Evolutionary conservation across 345 rosid genomes (phyloP).

Genomic region (Lepidium sativum): DNA sequence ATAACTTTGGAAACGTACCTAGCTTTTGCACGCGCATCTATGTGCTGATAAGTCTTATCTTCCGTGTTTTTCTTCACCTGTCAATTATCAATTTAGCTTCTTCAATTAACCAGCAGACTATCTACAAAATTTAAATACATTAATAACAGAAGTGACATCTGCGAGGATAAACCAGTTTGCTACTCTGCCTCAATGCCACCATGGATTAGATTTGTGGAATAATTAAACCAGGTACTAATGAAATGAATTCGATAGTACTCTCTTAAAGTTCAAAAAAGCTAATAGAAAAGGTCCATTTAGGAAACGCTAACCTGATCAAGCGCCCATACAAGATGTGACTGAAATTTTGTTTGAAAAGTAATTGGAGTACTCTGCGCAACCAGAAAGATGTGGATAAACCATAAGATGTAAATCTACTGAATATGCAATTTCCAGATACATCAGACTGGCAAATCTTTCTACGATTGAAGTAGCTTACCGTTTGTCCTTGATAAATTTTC

Average conservation of each 20-base stretch:
- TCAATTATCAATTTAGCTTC: not conserved
- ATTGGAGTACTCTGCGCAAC: slow-evolving; percentile 62
- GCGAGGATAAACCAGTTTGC: not conserved
- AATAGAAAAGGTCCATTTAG: not conserved
- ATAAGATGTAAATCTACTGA: not conserved
- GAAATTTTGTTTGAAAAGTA: slow-evolving; percentile 75
- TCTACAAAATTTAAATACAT: not conserved
- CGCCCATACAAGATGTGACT: slow-evolving; percentile 81
- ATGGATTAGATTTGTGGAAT: not conserved
- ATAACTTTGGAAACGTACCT: not conserved
- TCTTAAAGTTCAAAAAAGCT: not conserved
- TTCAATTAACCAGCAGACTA: not conserved
- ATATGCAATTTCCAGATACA: not conserved
- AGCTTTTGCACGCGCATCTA: slow-evolving; percentile 34
- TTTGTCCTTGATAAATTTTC: slow-evolving; percentile 80
- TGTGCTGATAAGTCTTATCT: slow-evolving; percentile 32
- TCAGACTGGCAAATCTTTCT: not conserved
- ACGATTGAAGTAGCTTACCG: slow-evolving; percentile 39
- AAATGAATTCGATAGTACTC: not conserved
- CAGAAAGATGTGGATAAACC: not conserved
- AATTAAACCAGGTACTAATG: not conserved
- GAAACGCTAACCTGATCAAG: slow-evolving; percentile 72
- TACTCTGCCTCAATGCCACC: not conserved
- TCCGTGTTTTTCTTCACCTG: slow-evolving; percentile 51
- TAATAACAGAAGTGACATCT: not conserved